These are phyloP conservation scores for Entamoeba nuttalli DNA, from an alignment of 208 protist genomes.

Conservation along the genomic window DNA sequence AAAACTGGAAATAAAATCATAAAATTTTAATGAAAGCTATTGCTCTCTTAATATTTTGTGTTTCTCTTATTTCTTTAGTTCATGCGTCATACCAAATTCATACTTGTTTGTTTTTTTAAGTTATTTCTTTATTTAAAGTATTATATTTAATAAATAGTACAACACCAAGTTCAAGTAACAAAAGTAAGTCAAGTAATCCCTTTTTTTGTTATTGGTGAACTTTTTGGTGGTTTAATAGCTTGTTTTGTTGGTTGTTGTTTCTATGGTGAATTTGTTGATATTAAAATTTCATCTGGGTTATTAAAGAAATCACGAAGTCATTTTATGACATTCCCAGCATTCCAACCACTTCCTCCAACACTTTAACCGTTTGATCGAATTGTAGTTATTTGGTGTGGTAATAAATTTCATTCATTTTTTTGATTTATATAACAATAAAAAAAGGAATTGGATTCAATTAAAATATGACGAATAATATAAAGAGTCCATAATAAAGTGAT, in stretches of 20 bases:
- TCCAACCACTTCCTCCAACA: neutral
- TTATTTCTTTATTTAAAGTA: neutral
- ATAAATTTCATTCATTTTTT: too few species aligned
- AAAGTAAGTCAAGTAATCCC: neutral
- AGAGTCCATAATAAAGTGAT: neutral
- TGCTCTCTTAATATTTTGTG: neutral
- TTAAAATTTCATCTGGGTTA: neutral
- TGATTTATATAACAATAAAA: too few species aligned
- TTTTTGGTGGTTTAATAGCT: neutral
- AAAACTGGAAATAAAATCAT: neutral
- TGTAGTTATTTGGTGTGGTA: too few species aligned
- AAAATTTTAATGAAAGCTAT: neutral
- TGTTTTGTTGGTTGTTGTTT: neutral
- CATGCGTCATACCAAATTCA: neutral
- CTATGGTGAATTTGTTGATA: neutral
- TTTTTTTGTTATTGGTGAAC: neutral
- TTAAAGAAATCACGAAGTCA: neutral
- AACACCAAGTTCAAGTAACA: neutral
- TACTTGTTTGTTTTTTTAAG: neutral
- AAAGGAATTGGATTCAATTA: too few species aligned
- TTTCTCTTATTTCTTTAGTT: neutral
- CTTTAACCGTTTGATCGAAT: neutral
- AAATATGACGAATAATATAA: neutral
- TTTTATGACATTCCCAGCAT: neutral
- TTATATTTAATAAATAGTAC: neutral